phyloP scores from a whole-genome alignment of 441 rosid genomes.

The Capsella rubella region DNA sequence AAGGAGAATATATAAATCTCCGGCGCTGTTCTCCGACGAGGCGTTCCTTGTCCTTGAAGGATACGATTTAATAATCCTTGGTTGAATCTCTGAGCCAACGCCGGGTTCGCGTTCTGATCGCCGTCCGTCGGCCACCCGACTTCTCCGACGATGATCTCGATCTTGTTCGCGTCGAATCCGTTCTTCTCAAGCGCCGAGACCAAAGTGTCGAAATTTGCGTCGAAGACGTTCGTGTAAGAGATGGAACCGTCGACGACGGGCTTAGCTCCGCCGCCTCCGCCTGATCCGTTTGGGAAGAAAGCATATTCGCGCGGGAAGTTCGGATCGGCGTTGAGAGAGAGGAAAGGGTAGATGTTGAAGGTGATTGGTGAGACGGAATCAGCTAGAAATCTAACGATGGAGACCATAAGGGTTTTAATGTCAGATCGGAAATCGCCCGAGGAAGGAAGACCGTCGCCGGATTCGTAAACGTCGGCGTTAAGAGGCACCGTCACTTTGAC shows the following conservation, averaged over 20 bases:
- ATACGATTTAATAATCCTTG: constrained; percentile 76
- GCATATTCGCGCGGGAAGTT: constrained; percentile 83
- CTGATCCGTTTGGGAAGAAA: constrained; percentile 54
- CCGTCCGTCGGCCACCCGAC: constrained; percentile 99
- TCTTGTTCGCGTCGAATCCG: constrained; percentile 64
- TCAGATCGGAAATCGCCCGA: constrained; percentile 79
- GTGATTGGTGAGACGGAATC: constrained; percentile 67
- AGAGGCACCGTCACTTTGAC: constrained; percentile 84
- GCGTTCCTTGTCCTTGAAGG: constrained; percentile 66
- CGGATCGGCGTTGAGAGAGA: constrained; percentile 76
- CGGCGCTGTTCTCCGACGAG: constrained; percentile 60
- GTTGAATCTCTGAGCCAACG: constrained; percentile 69
- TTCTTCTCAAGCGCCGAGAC: constrained; percentile 70
- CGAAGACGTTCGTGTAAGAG: constrained; percentile 79
- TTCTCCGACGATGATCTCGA: constrained; percentile 78
- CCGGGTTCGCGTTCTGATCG: constrained; percentile 56
- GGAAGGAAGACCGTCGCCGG: constrained; percentile 71
- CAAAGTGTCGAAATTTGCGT: constrained; percentile 91
- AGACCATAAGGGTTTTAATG: constrained; percentile 53
- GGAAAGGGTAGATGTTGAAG: constrained; percentile 89
- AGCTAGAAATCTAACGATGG: constrained; percentile 63
- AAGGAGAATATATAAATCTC: constrained; percentile 75
- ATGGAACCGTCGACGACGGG: constrained; percentile 76
- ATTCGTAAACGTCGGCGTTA: constrained; percentile 78
- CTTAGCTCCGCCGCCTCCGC: constrained; percentile 57